Percentiles rank a stretch among this genome's conserved stretches.
Conservation (phyloP, 2,329 filamentous ascomycete species). For the Penicillium digitatum region DNA sequence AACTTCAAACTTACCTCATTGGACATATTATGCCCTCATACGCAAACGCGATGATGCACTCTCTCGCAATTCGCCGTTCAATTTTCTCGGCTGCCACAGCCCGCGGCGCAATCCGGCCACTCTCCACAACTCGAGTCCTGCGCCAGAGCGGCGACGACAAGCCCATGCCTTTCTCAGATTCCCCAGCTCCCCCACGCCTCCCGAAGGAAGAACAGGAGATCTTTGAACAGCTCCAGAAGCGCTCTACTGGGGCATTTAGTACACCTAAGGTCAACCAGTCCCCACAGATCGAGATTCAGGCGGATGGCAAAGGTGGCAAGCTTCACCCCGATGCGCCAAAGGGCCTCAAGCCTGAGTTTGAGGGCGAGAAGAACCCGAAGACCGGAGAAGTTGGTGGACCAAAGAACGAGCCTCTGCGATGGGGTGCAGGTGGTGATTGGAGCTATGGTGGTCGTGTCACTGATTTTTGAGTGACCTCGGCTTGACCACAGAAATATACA, state of each 20-base stretch:
- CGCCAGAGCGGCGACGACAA: constrained; percentile 26
- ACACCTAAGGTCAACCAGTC: constrained; percentile 58
- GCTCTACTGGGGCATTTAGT: constrained; percentile 72
- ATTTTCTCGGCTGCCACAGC: constrained; percentile 43
- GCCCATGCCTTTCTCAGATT: constrained; percentile 35
- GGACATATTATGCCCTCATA: constrained; percentile 7
- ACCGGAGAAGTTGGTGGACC: constrained; percentile 95
- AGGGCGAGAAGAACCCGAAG: constrained; percentile 85
- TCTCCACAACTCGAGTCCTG: constrained; percentile 27
- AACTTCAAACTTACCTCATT: constrained; percentile 17
- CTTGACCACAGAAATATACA: constrained; percentile 12
- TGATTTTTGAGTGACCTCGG: constrained; percentile 61
- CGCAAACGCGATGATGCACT: constrained; percentile 21
- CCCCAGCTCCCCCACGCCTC: constrained; percentile 76
- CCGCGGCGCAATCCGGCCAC: constrained; percentile 17
- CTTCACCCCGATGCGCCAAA: constrained; percentile 67
- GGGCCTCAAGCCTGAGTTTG: constrained; percentile 84
- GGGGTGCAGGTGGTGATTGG: constrained; percentile 76
- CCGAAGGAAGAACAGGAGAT: constrained; percentile 85
- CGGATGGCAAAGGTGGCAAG: constrained; percentile 59
- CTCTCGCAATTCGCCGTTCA: constrained; percentile 30
- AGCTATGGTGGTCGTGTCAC: constrained; percentile 94
- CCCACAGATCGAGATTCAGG: constrained; percentile 48
- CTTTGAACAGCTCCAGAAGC: constrained; percentile 79
- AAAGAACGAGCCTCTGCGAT: constrained; percentile 92